Evolutionary conservation across 1,139 yeast genomes (phyloP), one percentile per base, ranked within the genome.

Genomic region (Tardiomyces depauwii): DNA sequence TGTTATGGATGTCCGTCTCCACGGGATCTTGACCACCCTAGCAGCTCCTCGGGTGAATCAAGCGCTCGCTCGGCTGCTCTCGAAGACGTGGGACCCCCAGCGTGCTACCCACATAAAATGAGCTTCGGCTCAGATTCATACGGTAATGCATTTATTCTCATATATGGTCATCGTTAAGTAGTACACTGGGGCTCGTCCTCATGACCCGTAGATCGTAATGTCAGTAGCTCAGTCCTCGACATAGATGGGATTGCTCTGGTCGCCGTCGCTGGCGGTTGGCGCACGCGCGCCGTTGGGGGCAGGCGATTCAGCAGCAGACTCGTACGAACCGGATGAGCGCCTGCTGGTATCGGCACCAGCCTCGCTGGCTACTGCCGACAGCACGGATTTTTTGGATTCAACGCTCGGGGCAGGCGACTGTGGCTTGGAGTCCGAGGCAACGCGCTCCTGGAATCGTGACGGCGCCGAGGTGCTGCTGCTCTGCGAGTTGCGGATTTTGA

Each of bases 401-500:
- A 14, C 36, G 36, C 36, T 30, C 16, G 36, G 16, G 16, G 36
- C 36, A 4, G 36, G 36, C n/a, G 36, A 30, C 10, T 30, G 36
- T 5, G 36, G 36, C 36, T 19, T 44, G 33, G 21, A 30, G 13
- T 13, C 27, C 39, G 19, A 16, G 18, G 12, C 16, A 30, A 13
- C 23, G 23, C 45, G 36, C n/a, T 18, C 18, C 41, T 18, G 18
- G 25, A 6, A 25, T 28, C 16, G n/a, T 5, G 36, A 30, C n/a
- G 36, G 16, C 16, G 16, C 36, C n/a, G n/a, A 5, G 14, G n/a
- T 21, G n/a, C 48, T 13, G 40, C 16, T 23, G 25, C 21, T 42
- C 21, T 49, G 43, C 9, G 48, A 40, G 44, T 53, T 52, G 33
- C 57, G 47, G 41, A 56, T 54, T 45, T 51, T 55, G 45, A 56